Conservation (phyloP, 164 flowering plant species). For the Houttuynia cordata region DNA sequence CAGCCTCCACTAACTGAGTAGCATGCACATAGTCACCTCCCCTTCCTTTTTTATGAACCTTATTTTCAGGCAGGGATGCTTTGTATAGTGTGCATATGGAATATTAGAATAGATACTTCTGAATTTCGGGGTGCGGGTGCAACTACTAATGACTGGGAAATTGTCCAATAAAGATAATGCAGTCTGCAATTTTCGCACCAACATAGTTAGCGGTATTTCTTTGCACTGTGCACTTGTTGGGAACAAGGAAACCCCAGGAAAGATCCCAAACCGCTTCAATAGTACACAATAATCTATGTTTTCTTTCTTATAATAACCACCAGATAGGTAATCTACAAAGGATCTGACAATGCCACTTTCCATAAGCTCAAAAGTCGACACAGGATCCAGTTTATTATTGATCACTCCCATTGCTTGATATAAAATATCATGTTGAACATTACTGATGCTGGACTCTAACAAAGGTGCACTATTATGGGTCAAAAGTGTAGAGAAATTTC, state of each 20-base stretch:
- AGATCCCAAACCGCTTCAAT: constrained; percentile 48
- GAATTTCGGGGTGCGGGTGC: constrained; percentile 22
- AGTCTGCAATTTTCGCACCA: constrained; percentile 49
- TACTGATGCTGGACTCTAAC: neutral
- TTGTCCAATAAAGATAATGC: constrained; percentile 66
- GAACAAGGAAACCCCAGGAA: constrained; percentile 42
- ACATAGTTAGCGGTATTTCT: constrained; percentile 25
- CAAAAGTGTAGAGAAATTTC: constrained; percentile 29
- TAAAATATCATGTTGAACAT: constrained; percentile 30
- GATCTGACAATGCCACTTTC: constrained; percentile 79
- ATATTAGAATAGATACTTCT: constrained; percentile 47
- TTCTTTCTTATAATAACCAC: constrained; percentile 31
- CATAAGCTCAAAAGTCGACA: constrained; percentile 88
- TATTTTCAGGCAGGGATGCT: constrained; percentile 59
- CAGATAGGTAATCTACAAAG: constrained; percentile 42
- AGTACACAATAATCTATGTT: constrained; percentile 10
- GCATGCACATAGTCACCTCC: constrained; percentile 41
- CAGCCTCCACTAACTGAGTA: constrained; percentile 59
- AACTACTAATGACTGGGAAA: constrained; percentile 53
- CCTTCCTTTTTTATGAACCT: constrained; percentile 54
- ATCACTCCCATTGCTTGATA: constrained; percentile 43
- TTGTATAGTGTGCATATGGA: constrained; percentile 35
- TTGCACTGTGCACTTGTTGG: constrained; percentile 12
- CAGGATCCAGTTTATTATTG: constrained; percentile 35
- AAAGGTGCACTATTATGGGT: constrained; percentile 12